Evolutionary conservation across 768 basidiomycete species (phyloP), one percentile per base, ranked within the genome.

Genomic region (Lentinula boryana): DNA sequence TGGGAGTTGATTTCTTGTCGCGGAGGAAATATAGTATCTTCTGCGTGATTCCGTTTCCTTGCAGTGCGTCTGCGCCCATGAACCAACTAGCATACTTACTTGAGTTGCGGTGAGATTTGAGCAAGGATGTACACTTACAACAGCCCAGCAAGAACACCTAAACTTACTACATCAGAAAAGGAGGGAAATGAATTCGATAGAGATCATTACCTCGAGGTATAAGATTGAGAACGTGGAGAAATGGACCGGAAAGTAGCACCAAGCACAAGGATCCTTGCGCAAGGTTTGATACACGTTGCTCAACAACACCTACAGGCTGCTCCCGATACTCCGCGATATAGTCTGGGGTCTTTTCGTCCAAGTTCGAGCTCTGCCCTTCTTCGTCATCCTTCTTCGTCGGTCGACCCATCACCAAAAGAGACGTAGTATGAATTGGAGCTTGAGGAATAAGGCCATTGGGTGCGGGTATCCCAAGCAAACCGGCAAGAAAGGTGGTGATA

Each of bases 261-360:
- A 97, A 80, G 68, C 84, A 91, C 36, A 93, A 72, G 12, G 83
- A 72, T 21, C 95, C 93, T 71, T 97, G 91, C 0, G 86, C 88
- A 18, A 97, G 79, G 69, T 97, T 95, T 7, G 93, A 95, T 10
- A 93, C 85, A n/a, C 95, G 81, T 72, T 97, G 95, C 69, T 98
- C 95, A 4, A 97, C 90, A 1, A 97, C 90, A 0, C 83, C 82
- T 7, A 91, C 64, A 1, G 89, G 87, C 0, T 84, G 77, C 67
- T 88, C 86, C 48, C 67, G 73, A 35, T 65, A 67, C 44, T 63
- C 66, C 13, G 46, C 3, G 16, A 43, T 43, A n/a, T 43, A 10
- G 21, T 4, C 31, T 18, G 31, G 13, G 7, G 6, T 5, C n/a
- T 53, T 53, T 16, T 53, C 52, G 52, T 53, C 46, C 3, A 18